Percentiles rank a stretch among this genome's conserved stretches.
Conservation (phyloP, 257 asterid genomes). For the Scutellaria baicalensis region DNA sequence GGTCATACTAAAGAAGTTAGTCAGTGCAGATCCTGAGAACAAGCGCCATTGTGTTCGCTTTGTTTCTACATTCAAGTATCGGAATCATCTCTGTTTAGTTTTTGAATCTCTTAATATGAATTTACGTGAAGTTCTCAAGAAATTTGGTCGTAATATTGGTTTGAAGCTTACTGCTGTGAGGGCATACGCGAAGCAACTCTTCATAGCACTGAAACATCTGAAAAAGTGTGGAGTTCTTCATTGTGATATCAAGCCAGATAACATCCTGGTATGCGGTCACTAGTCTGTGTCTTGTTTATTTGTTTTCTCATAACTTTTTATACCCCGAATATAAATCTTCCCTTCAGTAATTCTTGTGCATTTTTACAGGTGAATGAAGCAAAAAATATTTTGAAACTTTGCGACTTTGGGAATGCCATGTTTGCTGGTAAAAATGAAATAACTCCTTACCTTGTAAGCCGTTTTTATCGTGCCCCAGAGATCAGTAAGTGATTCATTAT, state of each 20-base stretch:
- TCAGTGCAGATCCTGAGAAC: slow-evolving; percentile 90
- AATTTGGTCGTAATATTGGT: slow-evolving; percentile 99
- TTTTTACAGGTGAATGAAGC: slow-evolving; percentile 81
- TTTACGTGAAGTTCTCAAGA: slow-evolving; percentile 96
- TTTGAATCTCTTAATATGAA: slow-evolving; percentile 99
- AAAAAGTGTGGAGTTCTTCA: slow-evolving; percentile 96
- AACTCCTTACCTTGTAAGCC: slow-evolving; percentile 98
- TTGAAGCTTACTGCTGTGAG: slow-evolving; percentile 97
- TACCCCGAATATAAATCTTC: background rate
- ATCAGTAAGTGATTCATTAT: slow-evolving; percentile 55
- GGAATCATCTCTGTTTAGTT: slow-evolving; percentile 98
- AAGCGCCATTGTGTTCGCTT: slow-evolving; percentile 96
- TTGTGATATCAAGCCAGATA: slow-evolving; percentile 98
- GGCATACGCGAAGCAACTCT: slow-evolving; percentile 94
- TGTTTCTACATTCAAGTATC: slow-evolving; percentile 88
- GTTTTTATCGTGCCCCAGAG: slow-evolving; percentile 98
- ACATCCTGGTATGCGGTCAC: slow-evolving; percentile 73
- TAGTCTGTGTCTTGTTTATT: background rate
- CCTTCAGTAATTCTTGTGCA: slow-evolving; percentile 4
- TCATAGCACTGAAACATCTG: slow-evolving; percentile 86
- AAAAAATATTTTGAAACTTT: slow-evolving; percentile 81
- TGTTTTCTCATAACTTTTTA: background rate
- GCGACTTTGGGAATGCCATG: slow-evolving; percentile 99
- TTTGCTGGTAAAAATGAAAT: slow-evolving; percentile 98
- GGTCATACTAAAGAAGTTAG: slow-evolving; percentile 85